Conservation (phyloP, 1,139 yeast species). For the Candida smagusa region DNA sequence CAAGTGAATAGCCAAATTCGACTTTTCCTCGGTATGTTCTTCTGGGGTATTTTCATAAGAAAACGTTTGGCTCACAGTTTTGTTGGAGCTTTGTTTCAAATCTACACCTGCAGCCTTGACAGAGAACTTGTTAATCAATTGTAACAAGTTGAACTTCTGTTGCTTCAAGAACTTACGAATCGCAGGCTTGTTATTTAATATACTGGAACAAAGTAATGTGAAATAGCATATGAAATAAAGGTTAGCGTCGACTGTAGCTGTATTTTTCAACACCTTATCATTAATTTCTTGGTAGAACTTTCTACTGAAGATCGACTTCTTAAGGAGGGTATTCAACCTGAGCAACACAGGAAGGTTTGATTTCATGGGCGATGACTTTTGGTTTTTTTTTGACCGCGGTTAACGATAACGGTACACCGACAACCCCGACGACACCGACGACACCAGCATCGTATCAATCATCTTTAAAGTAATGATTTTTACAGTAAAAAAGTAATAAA, state of each 20-base stretch:
- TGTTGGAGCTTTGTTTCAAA: slow-evolving; percentile 16
- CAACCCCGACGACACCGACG: slow-evolving; percentile 92
- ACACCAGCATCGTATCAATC: too few species aligned
- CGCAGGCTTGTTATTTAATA: slow-evolving; percentile 37
- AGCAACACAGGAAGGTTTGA: slow-evolving; percentile 17
- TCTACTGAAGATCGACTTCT: slow-evolving; percentile 25
- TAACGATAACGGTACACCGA: slow-evolving; percentile 70
- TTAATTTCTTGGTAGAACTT: slow-evolving; percentile 43
- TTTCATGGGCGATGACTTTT: too few species aligned
- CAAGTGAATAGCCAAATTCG: slow-evolving; percentile 37
- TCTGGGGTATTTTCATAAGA: slow-evolving; percentile 3
- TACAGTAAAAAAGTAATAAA: too few species aligned
- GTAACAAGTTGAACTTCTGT: slow-evolving; percentile 25
- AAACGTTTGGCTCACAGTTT: slow-evolving; percentile 8
- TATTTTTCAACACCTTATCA: slow-evolving; percentile 35
- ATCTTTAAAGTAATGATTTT: too few species aligned
- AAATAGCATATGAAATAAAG: slow-evolving; percentile 46
- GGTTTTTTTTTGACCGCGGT: too few species aligned
- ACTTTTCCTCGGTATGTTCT: slow-evolving; percentile 7
- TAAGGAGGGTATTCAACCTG: slow-evolving; percentile 16
- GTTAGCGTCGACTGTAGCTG: slow-evolving; percentile 39
- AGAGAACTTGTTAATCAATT: slow-evolving; percentile 14
- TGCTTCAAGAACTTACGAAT: slow-evolving; percentile 28
- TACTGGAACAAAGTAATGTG: slow-evolving; percentile 37
- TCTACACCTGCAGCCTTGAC: slow-evolving; percentile 13